Conservation (phyloP, 2,329 filamentous ascomycete species). For the Hirsutella rhossiliensis region DNA sequence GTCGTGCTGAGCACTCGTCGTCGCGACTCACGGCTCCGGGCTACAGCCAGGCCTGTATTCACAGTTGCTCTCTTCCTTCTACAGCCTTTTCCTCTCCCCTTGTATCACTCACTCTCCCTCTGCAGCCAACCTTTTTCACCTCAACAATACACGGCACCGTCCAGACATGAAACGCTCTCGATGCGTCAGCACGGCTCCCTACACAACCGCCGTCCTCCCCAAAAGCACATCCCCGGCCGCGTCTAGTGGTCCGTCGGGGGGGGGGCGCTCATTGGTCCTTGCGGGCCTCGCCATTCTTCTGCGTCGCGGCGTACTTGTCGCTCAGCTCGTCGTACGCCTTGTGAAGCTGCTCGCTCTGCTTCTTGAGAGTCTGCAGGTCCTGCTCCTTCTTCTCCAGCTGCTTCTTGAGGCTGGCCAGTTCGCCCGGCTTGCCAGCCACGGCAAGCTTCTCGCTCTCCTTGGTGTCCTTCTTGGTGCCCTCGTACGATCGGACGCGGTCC, state of each 20-base stretch:
- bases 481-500: conserved; percentile 76
- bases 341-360: conserved; percentile 74
- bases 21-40: too few species aligned
- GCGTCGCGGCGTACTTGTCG: conserved; percentile 61
- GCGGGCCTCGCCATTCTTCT: conserved; percentile 37
- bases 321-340: conserved; percentile 78
- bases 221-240: too few species aligned
- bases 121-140: too few species aligned
- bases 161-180: too few species aligned
- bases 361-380: conserved; percentile 81
- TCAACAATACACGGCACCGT: too few species aligned
- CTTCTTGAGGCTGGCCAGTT: conserved; percentile 58
- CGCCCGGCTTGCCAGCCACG: conserved; percentile 59
- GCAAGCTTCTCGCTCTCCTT: conserved; percentile 64
- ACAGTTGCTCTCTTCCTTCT: too few species aligned
- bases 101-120: too few species aligned
- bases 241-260: not conserved
- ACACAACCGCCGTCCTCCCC: too few species aligned
- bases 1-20: too few species aligned
- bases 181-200: too few species aligned
- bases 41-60: too few species aligned
- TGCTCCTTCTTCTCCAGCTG: conserved; percentile 68
- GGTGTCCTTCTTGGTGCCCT: conserved; percentile 40
- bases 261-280: conserved; percentile 31
- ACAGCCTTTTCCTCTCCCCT: too few species aligned